Conservation (phyloP, 768 basidiomycete genomes). For the Sarcomyxa edulis region DNA sequence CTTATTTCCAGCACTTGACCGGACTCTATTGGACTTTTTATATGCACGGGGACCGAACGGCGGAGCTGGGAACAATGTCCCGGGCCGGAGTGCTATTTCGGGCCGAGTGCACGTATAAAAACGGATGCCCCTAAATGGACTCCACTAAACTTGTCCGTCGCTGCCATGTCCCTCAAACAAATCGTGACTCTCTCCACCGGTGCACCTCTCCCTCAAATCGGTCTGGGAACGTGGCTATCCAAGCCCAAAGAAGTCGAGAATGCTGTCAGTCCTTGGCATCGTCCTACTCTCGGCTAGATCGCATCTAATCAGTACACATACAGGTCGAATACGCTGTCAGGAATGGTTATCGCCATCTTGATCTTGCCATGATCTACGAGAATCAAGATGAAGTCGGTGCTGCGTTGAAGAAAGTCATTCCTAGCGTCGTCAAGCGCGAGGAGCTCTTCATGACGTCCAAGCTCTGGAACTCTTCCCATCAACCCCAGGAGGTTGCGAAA, state of each 20-base stretch:
- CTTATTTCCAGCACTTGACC: too few species aligned
- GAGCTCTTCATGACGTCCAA: conserved; percentile 81
- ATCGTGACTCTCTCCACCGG: conserved; percentile 39
- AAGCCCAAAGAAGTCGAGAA: conserved; percentile 71
- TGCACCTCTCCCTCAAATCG: conserved; percentile 64
- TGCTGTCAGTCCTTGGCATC: conserved; percentile 40
- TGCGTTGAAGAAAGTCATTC: conserved; percentile 73
- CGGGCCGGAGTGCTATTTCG: too few species aligned
- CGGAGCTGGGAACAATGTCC: too few species aligned
- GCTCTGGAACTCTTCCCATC: conserved; percentile 76
- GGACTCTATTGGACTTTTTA: too few species aligned
- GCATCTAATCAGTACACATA: conserved; percentile 1
- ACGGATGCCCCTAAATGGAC: too few species aligned
- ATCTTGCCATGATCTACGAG: conserved; percentile 73
- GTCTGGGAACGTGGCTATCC: conserved; percentile 80
- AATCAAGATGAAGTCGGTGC: conserved; percentile 78
- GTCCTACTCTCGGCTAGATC: background rate
- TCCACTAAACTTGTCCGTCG: too few species aligned
- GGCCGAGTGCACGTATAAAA: too few species aligned
- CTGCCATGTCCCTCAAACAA: conserved; percentile 36
- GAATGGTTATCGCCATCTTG: conserved; percentile 80
- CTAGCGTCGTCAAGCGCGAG: conserved; percentile 71
- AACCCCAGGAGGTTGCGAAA: conserved; percentile 59
- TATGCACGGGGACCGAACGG: too few species aligned
- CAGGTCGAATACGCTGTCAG: conserved; percentile 74